Evolutionary conservation across 805 yeast species (phyloP), one percentile per base, ranked within the genome.

Genomic region (Debaryomyces maramus): DNA sequence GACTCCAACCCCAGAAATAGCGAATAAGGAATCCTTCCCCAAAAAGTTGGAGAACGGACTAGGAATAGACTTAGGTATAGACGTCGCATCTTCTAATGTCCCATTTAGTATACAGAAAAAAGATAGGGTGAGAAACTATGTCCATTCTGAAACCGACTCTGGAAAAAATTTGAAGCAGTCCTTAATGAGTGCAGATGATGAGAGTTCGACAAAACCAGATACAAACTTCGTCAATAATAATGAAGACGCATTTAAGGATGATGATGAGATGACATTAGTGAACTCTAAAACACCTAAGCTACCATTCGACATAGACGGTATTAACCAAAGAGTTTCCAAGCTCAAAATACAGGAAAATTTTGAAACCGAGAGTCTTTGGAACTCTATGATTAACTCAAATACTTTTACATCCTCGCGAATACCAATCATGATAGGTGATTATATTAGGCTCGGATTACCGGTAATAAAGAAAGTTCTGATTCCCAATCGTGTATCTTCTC

Each of bases 21-120:
- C 37, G 14, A 14, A 34, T 16, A 38, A 32, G 15, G 29, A 33
- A 15, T 3, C 34, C 30, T 24, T 24, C 9, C 28, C 28, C 13
- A 28, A 28, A 30, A 14, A 26, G 21, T 19, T 18, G 23, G 41
- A 18, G 16, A 31, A 44, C 20, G 66, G 68, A 6, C 48, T 53
- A 5, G 69, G 69, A 0, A 49, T 63, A 15, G 67, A 65, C 43
- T 47, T 66, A 2, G 62, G 65, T 3, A 34, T 63, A 10, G 54
- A 52, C 28, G 54, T 58, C 3, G 59, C 59, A 11, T 42, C 59
- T 3, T 43, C 60, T 0, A 43, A 50, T 10, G 59, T 61, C 7
- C 72, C 73, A 0, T 52, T 55, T 26, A 66, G 72, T 41, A 56
- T 64, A 6, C 47, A 51, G 24, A 63, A 61, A 29, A 50, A 51